Base-by-base conservation (phyloP, 2,329 filamentous ascomycete species). In the Colletotrichum lindemuthianum region DNA sequence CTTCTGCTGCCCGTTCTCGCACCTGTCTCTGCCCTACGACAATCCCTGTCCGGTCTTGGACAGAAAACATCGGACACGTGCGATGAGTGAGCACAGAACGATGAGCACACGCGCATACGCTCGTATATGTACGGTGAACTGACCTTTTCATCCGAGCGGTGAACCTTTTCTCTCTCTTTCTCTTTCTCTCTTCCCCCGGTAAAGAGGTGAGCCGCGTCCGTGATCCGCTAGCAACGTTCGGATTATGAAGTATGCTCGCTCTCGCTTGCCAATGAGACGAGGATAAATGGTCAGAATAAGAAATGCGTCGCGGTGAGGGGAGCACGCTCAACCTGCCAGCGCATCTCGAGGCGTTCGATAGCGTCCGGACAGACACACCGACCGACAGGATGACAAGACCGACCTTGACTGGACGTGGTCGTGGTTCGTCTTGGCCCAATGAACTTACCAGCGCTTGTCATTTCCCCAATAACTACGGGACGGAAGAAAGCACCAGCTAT, bases 321-420 rank as follows among this genome's bases (percentile, higher is more conserved):
- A 24, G 24, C 24, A 24, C 24, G 24, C 24, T 24, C 24, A 24
- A 16, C 41, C 52, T 65, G 41, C 45, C 52, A 57, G 36, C 58
- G 63, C 58, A 63, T 52, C 24, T 39, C 13, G 54, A 36, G 63
- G 63, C 63, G 51, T 50, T 65, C 63, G 16, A 63, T 49, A 61
- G 63, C 36, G 47, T 57, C 52, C 47, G 59, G 41, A 41, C 36
- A 52, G 48, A 53, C 55, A 37, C 45, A 63, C 47, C 16, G 55
- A 49, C 54, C 39, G 11, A 50, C 54, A 40, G n/a, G 43, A 10
- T 47, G 33, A 48, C n/a, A 15, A 11, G 24, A 50, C 13, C 34
- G 45, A 44, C 13, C 37, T 15, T 16, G 11, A 45, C 44, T 33
- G 13, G 0, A 24, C 9, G 44, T 48, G 24, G n/a, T 34, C 36